phyloP scores from a whole-genome alignment of 2,329 filamentous ascomycete genomes.

The Fusarium piperis region DNA sequence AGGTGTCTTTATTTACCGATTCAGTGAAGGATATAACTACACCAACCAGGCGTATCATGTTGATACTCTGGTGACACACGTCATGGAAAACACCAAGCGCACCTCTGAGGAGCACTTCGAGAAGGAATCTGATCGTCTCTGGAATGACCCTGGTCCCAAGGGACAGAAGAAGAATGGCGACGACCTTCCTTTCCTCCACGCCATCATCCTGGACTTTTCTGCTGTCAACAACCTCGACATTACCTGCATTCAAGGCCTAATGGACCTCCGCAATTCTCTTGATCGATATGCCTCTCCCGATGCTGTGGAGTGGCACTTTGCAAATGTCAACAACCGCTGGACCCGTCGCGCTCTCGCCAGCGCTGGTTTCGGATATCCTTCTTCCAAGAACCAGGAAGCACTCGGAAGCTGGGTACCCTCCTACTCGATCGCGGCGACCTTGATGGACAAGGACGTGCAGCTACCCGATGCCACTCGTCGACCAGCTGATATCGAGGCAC shows the following conservation, averaged over 20 bases:
- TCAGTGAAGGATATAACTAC: constrained; percentile 63
- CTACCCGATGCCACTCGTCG: not conserved
- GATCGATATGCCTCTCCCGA: constrained; percentile 62
- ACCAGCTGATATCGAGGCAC: constrained; percentile 11
- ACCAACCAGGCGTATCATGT: constrained; percentile 61
- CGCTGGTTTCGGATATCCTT: constrained; percentile 64
- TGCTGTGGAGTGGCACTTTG: constrained; percentile 63
- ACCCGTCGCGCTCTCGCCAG: constrained; percentile 64
- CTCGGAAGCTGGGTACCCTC: constrained; percentile 46
- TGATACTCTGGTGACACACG: constrained; percentile 51
- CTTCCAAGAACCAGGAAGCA: constrained; percentile 38
- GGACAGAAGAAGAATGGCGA: constrained; percentile 40
- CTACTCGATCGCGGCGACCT: constrained; percentile 46
- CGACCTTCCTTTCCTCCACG: constrained; percentile 58
- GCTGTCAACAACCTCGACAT: constrained; percentile 67
- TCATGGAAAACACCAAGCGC: constrained; percentile 53
- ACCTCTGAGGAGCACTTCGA: constrained; percentile 51
- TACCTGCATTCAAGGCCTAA: constrained; percentile 65
- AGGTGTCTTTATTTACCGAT: constrained; percentile 63
- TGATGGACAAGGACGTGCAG: constrained; percentile 23
- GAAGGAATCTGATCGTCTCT: constrained; percentile 58
- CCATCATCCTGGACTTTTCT: constrained; percentile 67
- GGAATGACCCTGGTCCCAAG: constrained; percentile 62
- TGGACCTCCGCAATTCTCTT: constrained; percentile 64
- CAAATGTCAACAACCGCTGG: constrained; percentile 65